A percentile compares a stretch with the other conserved stretches of the same genome.
Conservation (phyloP, 208 protist species). For the Trypanosoma scelopori region DNA sequence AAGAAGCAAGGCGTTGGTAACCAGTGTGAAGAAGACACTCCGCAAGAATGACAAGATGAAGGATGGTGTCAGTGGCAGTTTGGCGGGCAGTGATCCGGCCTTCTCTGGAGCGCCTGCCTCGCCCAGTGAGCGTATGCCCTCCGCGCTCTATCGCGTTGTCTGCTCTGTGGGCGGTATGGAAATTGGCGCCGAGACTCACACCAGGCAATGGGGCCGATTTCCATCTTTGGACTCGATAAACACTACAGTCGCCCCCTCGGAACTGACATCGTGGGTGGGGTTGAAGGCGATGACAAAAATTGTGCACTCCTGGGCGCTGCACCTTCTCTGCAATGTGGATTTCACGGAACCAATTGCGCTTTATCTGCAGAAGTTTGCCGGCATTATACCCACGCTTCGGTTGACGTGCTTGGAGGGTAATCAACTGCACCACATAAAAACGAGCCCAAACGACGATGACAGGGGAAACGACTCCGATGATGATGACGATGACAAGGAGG, state of each 20-base stretch:
- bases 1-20: slow-evolving; percentile 1
- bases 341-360: slow-evolving; percentile 61
- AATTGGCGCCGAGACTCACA: neutral
- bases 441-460: slow-evolving; percentile 27
- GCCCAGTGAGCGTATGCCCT: neutral
- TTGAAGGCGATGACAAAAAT: slow-evolving; percentile 51
- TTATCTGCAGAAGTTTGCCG: slow-evolving; percentile 67
- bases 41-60: slow-evolving; percentile 4
- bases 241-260: neutral
- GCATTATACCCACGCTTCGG: slow-evolving; percentile 56
- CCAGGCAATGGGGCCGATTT: neutral
- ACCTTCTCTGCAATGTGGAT: slow-evolving; percentile 64
- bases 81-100: neutral
- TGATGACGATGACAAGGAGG: too few species aligned
- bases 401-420: neutral
- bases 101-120: neutral
- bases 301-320: slow-evolving; percentile 58
- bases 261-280: slow-evolving; percentile 57
- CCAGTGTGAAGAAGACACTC: neutral
- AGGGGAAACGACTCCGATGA: slow-evolving; percentile 28
- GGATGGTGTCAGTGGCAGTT: neutral
- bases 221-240: neutral
- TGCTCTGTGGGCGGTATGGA: slow-evolving; percentile 13
- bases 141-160: slow-evolving; percentile 13
- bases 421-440: neutral